Base-by-base conservation (phyloP, 345 rosid species). In the Streptanthus diversifolius region DNA sequence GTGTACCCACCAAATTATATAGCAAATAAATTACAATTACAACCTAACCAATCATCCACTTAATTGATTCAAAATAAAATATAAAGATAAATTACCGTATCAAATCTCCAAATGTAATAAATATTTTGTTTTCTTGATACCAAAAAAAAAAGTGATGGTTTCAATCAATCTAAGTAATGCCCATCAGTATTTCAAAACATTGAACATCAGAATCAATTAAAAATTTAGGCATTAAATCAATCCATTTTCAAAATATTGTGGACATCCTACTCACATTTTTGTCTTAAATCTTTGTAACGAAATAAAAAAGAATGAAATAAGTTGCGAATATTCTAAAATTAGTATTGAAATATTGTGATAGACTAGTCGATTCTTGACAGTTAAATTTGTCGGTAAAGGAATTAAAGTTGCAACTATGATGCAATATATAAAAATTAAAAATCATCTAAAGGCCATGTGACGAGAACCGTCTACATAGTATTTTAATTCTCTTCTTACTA, bases 381-480 rank as follows among this genome's bases (percentile, higher is more conserved):
- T 53, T 61, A 53, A 37, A 21, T 7, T n/a, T 43, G 76, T 72
- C 47, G 76, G 70, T 45, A 72, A 19, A 13, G 5, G 10, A 43
- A 21, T 63, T 19, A 62, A 61, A 17, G 21, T 0, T n/a, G n/a
- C 13, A 61, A 49, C 18, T 12, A 71, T 25, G 21, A 71, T 9
- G 22, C 33, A 17, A 12, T 8, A 37, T 27, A 25, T 37, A 32
- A 7, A 39, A 29, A 5, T n/a, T 19, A 43, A 6, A 48, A 39
- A 10, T 51, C 3, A 22, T 17, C 19, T 22, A 33, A 52, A 56
- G 8, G 54, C 52, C 60, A 61, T 61, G 43, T 8, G 25, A 43
- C 70, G 12, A 54, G 77, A 63, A 43, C 64, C 77, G 15, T 43
- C 11, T 45, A 56, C 35, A 43, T 11, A 10, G 19, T 41, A 54